Base-by-base conservation (phyloP, 768 basidiomycete genomes). In the Tylopilus intermedius region DNA sequence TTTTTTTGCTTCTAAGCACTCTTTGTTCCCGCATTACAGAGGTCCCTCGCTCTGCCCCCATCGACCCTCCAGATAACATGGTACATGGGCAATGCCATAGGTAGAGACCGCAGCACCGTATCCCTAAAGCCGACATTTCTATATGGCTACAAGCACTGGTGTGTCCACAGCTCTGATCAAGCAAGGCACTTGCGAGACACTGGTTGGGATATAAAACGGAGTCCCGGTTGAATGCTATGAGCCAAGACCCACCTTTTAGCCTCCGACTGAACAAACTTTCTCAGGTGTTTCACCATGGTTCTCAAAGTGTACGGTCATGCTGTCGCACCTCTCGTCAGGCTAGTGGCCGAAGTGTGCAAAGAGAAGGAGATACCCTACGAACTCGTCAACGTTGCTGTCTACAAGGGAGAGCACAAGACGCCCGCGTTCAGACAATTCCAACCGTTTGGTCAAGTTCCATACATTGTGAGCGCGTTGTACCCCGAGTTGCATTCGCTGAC, bases 361-460 rank as follows among this genome's bases (percentile, higher is more conserved):
- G 83, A 86, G 67, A 79, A 79, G 59, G 64, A 74, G 4, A 69
- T 86, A 2, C 77, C 80, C 0, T 85, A 78, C 63, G 76, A 79
- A 58, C 65, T 83, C 39, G 49, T 14, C 6, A 8, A 13, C 10
- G 55, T 85, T 50, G 72, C 82, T 56, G 49, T 79, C 14, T 22
- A 42, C 50, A 73, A 74, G 44, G 60, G 54, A 26, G 74, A 73
- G 58, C 78, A 82, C 60, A 83, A 81, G 64, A 33, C 68, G 0
- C 63, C 76, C 1, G 75, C 61, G 4, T 80, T 71, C 69, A 72
- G 76, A 39, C 39, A 39, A 15, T 39, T 39, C 50, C 83, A 88
- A 49, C 86, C 86, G 0, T 80, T 79, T 57, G 76, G 76, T 10
- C 73, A 78, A 56, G 68, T 79, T 26, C 78, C 78, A 8, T 72